Evolutionary conservation across 495 filamentous ascomycete species (phyloP), one percentile per base, ranked within the genome.

Genomic region (Parachaetomium inaequale): DNA sequence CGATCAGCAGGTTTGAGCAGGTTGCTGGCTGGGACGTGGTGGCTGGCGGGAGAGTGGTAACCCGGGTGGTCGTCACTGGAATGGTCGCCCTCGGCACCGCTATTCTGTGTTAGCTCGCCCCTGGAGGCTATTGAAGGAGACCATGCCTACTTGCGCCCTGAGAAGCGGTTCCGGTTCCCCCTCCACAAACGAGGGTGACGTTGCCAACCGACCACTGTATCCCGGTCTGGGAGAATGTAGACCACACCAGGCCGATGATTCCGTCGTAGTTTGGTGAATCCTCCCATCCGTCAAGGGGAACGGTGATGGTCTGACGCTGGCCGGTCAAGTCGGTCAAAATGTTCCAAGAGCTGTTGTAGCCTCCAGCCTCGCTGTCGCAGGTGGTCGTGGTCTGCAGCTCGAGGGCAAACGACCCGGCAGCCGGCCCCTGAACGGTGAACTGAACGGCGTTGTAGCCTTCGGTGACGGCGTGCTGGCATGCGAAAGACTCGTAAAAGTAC

Each of bases 401-500:
- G 7, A 87, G 50, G 3, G 74, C 77, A 28, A 83, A 71, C 2
- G 74, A 76, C 14, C 72, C 79, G 4, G 80, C 79, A 25, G 76
- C 68, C 2, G 84, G 84, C 2, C 79, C 81, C 68, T 82, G 79
- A 65, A 86, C 70, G 51, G 74, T 78, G 65, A 86, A 86, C 31
- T 80, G 78, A 42, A 87, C 59, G 4, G 77, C 78, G 52, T 76
- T 77, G 68, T 86, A 86, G 11, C 75, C 75, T 29, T 74, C 68
- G 26, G 76, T 74, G 11, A 68, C 65, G 40, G 78, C 75, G 42
- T 76, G 72, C 47, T 80, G 68, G 66, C 84, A 87, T 10, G 68
- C 63, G 58, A 86, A 81, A 12, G 76, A 78, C 59, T 84, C 82
- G 59, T 86, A 86, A 61, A 85, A 82, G 66, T 87, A 87, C n/a